These are phyloP conservation scores for Zarea fungicola DNA, from an alignment of 2,329 filamentous ascomycete species.

Conservation along the genomic window DNA sequence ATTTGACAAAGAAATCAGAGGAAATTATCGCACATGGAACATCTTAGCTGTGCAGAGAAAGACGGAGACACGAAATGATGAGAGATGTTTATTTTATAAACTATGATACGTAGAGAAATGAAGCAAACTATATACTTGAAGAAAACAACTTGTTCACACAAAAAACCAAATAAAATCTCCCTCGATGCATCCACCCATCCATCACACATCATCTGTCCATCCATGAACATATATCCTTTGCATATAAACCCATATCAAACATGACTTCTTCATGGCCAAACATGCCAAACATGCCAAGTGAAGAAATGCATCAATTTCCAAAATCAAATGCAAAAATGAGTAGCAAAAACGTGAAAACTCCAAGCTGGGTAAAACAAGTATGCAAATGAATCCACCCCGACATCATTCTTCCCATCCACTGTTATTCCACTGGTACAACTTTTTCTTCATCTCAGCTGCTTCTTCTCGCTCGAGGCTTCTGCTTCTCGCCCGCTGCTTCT, in stretches of 20 bases:
- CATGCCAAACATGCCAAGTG: neutral
- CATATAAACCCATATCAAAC: neutral
- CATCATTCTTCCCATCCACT: too few species aligned
- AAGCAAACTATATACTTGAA: conserved; percentile 8
- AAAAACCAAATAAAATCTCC: conserved; percentile 1
- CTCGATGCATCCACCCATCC: neutral
- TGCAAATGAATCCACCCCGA: neutral
- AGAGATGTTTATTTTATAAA: neutral
- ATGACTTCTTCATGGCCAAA: neutral
- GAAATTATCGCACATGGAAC: neutral
- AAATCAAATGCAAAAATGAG: neutral
- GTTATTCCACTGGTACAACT: too few species aligned
- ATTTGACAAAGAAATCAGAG: neutral
- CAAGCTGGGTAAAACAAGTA: neutral
- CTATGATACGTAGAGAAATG: conserved; percentile 1
- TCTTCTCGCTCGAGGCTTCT: too few species aligned
- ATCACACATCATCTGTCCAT: neutral
- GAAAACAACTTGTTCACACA: neutral
- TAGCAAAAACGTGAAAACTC: neutral
- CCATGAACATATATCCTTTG: conserved; percentile 2
- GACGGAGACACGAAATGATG: neutral
- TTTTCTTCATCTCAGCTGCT: too few species aligned
- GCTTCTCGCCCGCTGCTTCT: too few species aligned
- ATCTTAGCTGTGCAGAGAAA: neutral
- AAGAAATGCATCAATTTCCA: neutral